Evolutionary conservation across 768 basidiomycete species (phyloP).

Genomic region (Lyophyllum atratum): DNA sequence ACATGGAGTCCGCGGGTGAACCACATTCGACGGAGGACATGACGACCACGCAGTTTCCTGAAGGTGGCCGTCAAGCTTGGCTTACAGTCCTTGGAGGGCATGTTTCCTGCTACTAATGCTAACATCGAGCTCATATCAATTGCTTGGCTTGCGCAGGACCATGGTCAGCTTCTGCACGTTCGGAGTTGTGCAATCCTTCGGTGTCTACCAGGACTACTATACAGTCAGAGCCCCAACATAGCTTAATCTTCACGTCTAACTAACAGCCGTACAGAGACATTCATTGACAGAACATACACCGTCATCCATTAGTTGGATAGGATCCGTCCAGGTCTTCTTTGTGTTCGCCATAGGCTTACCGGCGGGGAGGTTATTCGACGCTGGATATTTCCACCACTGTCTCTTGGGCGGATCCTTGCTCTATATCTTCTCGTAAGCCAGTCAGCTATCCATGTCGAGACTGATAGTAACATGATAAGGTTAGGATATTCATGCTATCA

Average conservation of each 20-base stretch:
- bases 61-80: constrained; percentile 49
- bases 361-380: constrained; percentile 47
- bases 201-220: constrained; percentile 57
- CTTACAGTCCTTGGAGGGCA: constrained; percentile 49
- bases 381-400: constrained; percentile 49
- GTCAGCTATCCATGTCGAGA: not conserved
- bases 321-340: constrained; percentile 51
- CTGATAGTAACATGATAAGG: not conserved
- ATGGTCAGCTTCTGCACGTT: constrained; percentile 51
- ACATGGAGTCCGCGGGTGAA: constrained; percentile 6
- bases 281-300: constrained; percentile 39
- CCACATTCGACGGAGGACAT: not conserved
- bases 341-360: constrained; percentile 46
- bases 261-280: constrained; percentile 26
- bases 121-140: not conserved
- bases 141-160: constrained; percentile 24
- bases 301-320: constrained; percentile 51
- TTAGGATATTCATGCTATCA: constrained; percentile 52
- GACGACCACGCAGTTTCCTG: constrained; percentile 33
- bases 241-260: not conserved
- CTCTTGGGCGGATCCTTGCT: constrained; percentile 38
- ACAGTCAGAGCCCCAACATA: constrained; percentile 29
- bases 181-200: constrained; percentile 49
- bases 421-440: constrained; percentile 44
- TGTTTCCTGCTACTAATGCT: constrained; percentile 15